Percentiles rank a stretch among this genome's conserved stretches.
Evolutionary conservation across 306 rosid genomes (phyloP).

Genomic region (Cucumis hystrix): DNA sequence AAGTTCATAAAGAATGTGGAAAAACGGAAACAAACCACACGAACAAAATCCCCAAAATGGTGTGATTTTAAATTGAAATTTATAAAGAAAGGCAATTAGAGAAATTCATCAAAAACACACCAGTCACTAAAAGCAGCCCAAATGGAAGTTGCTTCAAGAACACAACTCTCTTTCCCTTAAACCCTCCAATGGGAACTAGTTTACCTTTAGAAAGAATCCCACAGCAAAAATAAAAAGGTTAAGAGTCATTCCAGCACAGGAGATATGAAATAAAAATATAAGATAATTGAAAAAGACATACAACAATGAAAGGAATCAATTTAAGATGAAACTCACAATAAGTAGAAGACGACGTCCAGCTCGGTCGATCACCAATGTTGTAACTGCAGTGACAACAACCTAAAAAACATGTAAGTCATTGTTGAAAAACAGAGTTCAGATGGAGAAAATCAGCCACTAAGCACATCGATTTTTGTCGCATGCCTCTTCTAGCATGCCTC

Average conservation of each 20-base stretch:
- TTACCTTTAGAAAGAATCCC: slow-evolving; percentile 65
- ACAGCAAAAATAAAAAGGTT: slow-evolving; percentile 61
- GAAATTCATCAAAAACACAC: slow-evolving; percentile 12
- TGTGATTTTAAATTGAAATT: neutral
- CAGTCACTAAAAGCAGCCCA: slow-evolving; percentile 60
- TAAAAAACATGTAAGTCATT: slow-evolving; percentile 19
- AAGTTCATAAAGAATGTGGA: neutral
- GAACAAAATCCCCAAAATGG: neutral
- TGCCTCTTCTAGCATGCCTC: too few relatives aligned
- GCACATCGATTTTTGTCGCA: slow-evolving; percentile 2
- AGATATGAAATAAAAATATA: slow-evolving; percentile 40
- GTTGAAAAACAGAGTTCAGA: slow-evolving; percentile 1
- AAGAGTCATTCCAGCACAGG: slow-evolving; percentile 61
- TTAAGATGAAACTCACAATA: slow-evolving; percentile 38
- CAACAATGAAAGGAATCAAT: slow-evolving; percentile 1
- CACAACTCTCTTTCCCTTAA: slow-evolving; percentile 63
- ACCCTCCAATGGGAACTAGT: slow-evolving; percentile 36
- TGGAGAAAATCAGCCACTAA: slow-evolving; percentile 1
- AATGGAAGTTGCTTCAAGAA: slow-evolving; percentile 66
- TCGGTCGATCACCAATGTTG: slow-evolving; percentile 76
- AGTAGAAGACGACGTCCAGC: slow-evolving; percentile 79
- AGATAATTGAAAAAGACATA: slow-evolving; percentile 1
- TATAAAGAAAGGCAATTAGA: too few relatives aligned
- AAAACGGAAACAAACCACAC: too few relatives aligned
- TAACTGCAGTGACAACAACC: slow-evolving; percentile 70